These are phyloP conservation scores for Coemansia sp. DNA, from an alignment of 192 early-diverging fungal species.

Conservation along the genomic window DNA sequence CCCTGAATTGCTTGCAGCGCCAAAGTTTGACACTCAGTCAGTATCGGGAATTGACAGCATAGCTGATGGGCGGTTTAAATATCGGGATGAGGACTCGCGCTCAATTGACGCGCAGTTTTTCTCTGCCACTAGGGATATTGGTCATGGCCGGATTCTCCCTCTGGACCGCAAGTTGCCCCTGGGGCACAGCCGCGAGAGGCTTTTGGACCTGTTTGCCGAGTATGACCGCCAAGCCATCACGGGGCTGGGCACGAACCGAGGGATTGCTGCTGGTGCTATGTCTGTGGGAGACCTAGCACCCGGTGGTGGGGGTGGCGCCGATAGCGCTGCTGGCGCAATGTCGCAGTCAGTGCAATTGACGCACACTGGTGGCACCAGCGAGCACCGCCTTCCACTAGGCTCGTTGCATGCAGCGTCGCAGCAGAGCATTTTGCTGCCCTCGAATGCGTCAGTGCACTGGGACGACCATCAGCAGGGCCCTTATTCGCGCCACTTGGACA, in stretches of 20 bases:
- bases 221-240: slow-evolving; percentile 41
- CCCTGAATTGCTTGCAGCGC: slow-evolving; percentile 6
- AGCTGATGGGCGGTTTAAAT: not conserved
- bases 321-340: not conserved
- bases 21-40: slow-evolving; percentile 9
- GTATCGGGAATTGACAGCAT: slow-evolving; percentile 9
- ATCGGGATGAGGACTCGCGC: slow-evolving; percentile 12
- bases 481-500: slow-evolving; percentile 1
- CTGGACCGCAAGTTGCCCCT: slow-evolving; percentile 6
- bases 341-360: not conserved
- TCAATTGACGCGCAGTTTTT: slow-evolving; percentile 7
- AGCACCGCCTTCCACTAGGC: slow-evolving; percentile 4
- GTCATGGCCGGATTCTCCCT: slow-evolving; percentile 14
- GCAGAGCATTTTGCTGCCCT: slow-evolving; percentile 12
- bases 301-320: not conserved
- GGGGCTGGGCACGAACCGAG: not conserved
- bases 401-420: not conserved
- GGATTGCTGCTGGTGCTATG: not conserved
- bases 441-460: slow-evolving; percentile 25
- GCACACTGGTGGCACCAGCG: not conserved
- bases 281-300: not conserved
- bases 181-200: slow-evolving; percentile 14
- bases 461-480: slow-evolving; percentile 7
- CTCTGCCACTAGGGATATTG: slow-evolving; percentile 12
- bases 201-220: slow-evolving; percentile 32